Conservation (phyloP, 1,284 basidiomycete species). For the Moesziomyces sp. region DNA sequence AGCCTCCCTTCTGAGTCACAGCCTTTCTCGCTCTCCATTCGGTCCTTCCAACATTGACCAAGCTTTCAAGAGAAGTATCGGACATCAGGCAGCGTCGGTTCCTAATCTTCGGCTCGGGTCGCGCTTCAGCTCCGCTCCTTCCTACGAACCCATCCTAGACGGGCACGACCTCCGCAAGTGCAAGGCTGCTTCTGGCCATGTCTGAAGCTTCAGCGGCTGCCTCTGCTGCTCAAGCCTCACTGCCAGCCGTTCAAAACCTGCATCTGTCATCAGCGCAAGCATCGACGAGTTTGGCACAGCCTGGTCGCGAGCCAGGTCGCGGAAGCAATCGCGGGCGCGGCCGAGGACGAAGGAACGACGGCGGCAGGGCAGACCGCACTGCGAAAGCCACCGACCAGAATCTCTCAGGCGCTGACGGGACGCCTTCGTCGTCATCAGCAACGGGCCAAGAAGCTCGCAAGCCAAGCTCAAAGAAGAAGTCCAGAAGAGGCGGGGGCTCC, state of each 20-base stretch:
- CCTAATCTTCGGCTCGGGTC: not conserved
- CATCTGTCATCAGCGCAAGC: conserved; percentile 7
- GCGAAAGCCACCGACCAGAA: not conserved
- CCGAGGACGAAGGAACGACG: conserved; percentile 19
- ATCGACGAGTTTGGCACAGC: conserved; percentile 11
- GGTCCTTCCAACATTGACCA: not conserved
- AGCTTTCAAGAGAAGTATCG: not conserved
- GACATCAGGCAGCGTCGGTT: not conserved
- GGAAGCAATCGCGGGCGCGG: conserved; percentile 17
- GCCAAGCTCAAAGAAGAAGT: conserved; percentile 4
- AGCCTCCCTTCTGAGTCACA: conserved; percentile 1
- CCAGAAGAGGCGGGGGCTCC: conserved; percentile 9
- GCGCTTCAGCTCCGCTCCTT: not conserved
- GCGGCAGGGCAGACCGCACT: not conserved
- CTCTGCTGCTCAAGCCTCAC: conserved; percentile 7
- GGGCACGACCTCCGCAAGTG: not conserved
- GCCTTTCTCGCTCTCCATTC: not conserved
- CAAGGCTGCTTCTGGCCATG: not conserved
- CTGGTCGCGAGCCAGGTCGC: conserved; percentile 16
- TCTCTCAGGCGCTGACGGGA: not conserved
- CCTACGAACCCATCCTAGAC: not conserved
- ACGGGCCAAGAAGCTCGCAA: conserved; percentile 1
- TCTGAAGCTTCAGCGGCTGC: conserved; percentile 16
- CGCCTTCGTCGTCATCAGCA: not conserved
- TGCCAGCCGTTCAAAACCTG: conserved; percentile 20